phyloP scores from a whole-genome alignment of 306 rosid genomes.

The Quercus cerris region DNA sequence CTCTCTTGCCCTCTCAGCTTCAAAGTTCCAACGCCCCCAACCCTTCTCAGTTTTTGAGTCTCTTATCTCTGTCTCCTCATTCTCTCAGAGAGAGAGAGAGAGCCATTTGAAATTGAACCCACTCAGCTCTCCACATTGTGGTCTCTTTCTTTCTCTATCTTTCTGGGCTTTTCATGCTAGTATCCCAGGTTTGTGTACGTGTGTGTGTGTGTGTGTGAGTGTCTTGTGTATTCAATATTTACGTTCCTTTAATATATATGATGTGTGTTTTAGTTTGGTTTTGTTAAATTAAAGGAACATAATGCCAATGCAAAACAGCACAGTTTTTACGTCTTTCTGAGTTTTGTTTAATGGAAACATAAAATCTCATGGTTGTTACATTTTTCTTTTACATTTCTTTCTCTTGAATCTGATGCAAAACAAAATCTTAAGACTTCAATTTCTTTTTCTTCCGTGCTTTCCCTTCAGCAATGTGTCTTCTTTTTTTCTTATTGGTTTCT shows the following conservation, averaged over 20 bases:
- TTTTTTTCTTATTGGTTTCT: neutral
- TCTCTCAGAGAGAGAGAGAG: neutral
- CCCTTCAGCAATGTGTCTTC: neutral
- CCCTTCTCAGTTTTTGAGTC: neutral
- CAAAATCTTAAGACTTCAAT: neutral
- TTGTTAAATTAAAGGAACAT: no score
- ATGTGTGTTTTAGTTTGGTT: no score
- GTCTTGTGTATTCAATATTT: neutral
- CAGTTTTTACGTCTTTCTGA: no score
- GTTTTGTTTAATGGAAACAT: neutral
- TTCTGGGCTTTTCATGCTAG: neutral
- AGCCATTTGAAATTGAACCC: neutral
- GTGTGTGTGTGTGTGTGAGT: neutral
- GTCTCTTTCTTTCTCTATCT: neutral
- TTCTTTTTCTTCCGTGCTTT: neutral
- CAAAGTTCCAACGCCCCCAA: neutral
- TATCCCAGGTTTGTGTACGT: neutral
- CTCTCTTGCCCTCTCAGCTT: neutral
- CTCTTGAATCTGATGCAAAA: neutral
- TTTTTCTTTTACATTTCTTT: neutral
- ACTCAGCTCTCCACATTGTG: neutral
- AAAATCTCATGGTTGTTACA: neutral
- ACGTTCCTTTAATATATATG: neutral
- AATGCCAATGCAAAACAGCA: no score
- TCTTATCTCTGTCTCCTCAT: neutral